Evolutionary conservation across 1,139 yeast species (phyloP).

Genomic region (Kurtzmaniella quercitrusa): DNA sequence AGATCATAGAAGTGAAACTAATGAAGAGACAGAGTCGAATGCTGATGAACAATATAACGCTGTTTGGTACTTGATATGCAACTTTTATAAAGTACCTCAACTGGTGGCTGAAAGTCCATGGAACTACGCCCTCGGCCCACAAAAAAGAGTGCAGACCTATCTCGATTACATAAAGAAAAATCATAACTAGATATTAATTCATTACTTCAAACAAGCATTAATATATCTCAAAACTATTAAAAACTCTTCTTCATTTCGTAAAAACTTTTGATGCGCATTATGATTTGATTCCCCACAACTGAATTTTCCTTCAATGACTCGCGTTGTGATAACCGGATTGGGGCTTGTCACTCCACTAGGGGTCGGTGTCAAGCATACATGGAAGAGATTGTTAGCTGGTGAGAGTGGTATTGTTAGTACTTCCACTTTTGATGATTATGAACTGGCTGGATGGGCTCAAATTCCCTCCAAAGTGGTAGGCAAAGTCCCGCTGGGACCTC

Average conservation of each 20-base stretch:
- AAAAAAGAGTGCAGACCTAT: conserved; percentile 33
- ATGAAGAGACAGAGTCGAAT: background rate
- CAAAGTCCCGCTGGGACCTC: conserved; percentile 56
- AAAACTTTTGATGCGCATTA: no score
- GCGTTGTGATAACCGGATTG: conserved; percentile 91
- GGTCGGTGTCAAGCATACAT: conserved; percentile 51
- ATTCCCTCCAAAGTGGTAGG: conserved; percentile 81
- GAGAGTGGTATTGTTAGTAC: conserved; percentile 60
- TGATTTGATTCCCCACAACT: background rate
- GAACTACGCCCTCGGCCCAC: conserved; percentile 43
- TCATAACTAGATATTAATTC: no score
- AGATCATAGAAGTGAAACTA: background rate
- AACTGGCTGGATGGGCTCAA: conserved; percentile 40
- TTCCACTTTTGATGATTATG: conserved; percentile 41
- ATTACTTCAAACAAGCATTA: no score
- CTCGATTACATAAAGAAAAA: background rate
- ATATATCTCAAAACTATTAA: no score
- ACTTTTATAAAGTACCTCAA: conserved; percentile 18
- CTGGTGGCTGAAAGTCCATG: conserved; percentile 24
- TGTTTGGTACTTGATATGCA: conserved; percentile 11
- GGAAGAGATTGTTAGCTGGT: conserved; percentile 49
- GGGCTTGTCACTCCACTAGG: conserved; percentile 89
- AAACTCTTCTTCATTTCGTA: background rate
- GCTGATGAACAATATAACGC: background rate
- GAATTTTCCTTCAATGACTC: conserved; percentile 9